Base-by-base conservation (phyloP, 768 basidiomycete species). In the Tricholomella constricta region DNA sequence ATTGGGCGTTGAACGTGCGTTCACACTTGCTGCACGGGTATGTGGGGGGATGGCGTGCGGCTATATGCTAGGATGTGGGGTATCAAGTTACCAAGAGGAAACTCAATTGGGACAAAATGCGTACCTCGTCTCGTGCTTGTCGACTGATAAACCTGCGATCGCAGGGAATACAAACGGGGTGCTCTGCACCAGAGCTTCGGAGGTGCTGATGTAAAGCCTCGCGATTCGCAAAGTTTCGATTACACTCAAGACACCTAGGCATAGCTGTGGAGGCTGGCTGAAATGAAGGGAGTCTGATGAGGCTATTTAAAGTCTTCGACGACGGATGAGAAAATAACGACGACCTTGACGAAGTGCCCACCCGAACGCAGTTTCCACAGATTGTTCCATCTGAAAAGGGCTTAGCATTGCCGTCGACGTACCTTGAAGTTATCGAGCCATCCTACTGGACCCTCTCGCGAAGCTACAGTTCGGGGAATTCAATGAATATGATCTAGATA, bases 41-140 rank as follows among this genome's bases (percentile, higher is more conserved):
- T 4, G 69, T 72, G 2, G 72, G 70, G 7, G 75, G 74, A 48
- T 77, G 75, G 55, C 70, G 73, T 15, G 70, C 69, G 11, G 62
- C 61, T 63, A 67, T 70, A 51, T 77, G 75, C 75, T 75, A 4
- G 10, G 7, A 44, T 20, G 14, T 15, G 6, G 19, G 17, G 26
- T 10, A 44, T 14, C 43, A 11, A 44, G 22, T n/a, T 15, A 29
- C 4, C 11, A 20, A 4, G 32, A 10, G 3, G 17, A 37, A 37
- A 15, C 4, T 12, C 12, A 35, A 14, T 4, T 4, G n/a, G 10
- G 36, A n/a, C 6, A 48, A 26, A 17, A 41, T n/a, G 38, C 48
- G 14, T n/a, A 55, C 57, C 38, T 59, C 54, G 3, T 44, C 41
- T 27, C 27, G 31, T 9, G 54, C 49, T 4, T 12, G 23, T 4